Conservation (phyloP, 768 basidiomycete genomes). For the Suillus subluteus region DNA sequence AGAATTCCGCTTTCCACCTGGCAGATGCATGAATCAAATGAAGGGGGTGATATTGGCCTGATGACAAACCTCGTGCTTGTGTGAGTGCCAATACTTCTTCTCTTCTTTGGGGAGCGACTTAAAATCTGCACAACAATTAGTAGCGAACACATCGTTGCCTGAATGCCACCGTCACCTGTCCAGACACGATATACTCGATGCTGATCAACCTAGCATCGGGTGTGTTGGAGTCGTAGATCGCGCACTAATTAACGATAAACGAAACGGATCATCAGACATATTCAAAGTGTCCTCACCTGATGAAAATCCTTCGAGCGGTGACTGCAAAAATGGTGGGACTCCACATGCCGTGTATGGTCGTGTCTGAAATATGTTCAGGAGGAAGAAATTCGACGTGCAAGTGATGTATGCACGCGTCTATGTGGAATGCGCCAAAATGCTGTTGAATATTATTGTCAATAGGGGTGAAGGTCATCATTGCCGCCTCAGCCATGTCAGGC, state of each 20-base stretch:
- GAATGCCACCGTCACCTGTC: constrained; percentile 31
- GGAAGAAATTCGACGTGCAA: background rate
- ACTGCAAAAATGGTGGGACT: constrained; percentile 50
- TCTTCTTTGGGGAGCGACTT: constrained; percentile 45
- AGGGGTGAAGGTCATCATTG: constrained; percentile 38
- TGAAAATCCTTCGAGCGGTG: constrained; percentile 42
- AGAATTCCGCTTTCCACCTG: constrained; percentile 39
- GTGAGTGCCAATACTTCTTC: constrained; percentile 57
- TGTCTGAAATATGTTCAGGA: constrained; percentile 21
- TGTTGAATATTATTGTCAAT: constrained; percentile 28
- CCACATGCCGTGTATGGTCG: constrained; percentile 39
- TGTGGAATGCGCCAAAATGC: constrained; percentile 41
- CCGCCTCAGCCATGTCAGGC: constrained; percentile 29
- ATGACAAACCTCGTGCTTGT: constrained; percentile 46
- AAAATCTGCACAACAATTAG: constrained; percentile 35
- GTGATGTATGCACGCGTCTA: constrained; percentile 31
- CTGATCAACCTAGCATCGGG: constrained; percentile 52
- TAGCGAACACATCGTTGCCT: background rate
- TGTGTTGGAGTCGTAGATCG: constrained; percentile 46
- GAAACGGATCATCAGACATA: background rate
- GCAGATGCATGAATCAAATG: constrained; percentile 23
- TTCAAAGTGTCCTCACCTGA: constrained; percentile 36
- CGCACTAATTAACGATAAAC: constrained; percentile 34
- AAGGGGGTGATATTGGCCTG: background rate
- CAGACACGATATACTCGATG: constrained; percentile 55